Conservation (phyloP, 1,139 yeast genomes). For the Yamadazyma triangularis region DNA sequence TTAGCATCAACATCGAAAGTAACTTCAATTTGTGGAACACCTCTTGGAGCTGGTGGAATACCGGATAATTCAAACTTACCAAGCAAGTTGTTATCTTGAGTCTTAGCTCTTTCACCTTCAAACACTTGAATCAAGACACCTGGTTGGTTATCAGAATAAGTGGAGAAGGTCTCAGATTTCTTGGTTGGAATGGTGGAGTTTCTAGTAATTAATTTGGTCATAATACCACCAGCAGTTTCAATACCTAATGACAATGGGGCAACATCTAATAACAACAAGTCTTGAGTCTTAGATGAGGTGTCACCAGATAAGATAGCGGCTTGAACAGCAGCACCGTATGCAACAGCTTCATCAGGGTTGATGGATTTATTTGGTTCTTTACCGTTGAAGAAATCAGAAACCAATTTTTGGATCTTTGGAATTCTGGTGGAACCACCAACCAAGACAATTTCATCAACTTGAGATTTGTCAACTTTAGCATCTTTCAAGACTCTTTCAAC, state of each 20-base stretch:
- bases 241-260: slow-evolving; percentile 92
- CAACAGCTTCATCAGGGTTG: slow-evolving; percentile 43
- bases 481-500: slow-evolving; percentile 42
- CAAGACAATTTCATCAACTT: slow-evolving; percentile 34
- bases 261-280: slow-evolving; percentile 82
- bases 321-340: slow-evolving; percentile 43
- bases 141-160: slow-evolving; percentile 95
- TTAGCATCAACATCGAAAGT: slow-evolving; percentile 90
- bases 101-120: slow-evolving; percentile 95
- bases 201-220: slow-evolving; percentile 93
- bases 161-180: slow-evolving; percentile 91
- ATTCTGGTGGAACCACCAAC: slow-evolving; percentile 45
- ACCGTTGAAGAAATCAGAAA: slow-evolving; percentile 41
- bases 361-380: slow-evolving; percentile 42
- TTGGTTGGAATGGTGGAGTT: slow-evolving; percentile 94
- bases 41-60: slow-evolving; percentile 97
- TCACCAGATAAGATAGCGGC: slow-evolving; percentile 70
- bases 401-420: slow-evolving; percentile 41
- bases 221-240: slow-evolving; percentile 95
- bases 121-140: slow-evolving; percentile 90
- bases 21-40: slow-evolving; percentile 93
- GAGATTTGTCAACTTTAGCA: slow-evolving; percentile 37
- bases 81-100: slow-evolving; percentile 87
- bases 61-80: slow-evolving; percentile 93
- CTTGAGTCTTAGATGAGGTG: slow-evolving; percentile 71